Conservation (phyloP, 2,329 filamentous ascomycete genomes). For the Aquanectria penicillioides region DNA sequence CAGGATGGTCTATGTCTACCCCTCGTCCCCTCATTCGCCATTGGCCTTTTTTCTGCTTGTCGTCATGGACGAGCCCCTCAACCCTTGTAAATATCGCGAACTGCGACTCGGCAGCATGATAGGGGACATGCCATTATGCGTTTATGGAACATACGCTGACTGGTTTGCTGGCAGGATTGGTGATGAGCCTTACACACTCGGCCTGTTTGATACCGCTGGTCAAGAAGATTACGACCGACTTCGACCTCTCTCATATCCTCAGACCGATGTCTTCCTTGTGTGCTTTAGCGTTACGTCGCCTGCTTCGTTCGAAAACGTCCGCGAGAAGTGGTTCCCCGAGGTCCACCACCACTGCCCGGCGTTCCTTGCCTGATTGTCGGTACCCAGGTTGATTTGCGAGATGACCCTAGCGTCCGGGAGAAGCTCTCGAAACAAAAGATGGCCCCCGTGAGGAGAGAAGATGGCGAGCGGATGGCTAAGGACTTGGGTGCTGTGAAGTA, state of each 20-base stretch:
- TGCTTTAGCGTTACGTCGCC: constrained; percentile 99
- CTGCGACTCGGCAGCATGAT: background rate
- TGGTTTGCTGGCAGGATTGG: constrained; percentile 79
- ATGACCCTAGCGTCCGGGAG: constrained; percentile 86
- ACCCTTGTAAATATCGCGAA: constrained; percentile 8
- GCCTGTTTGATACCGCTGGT: constrained; percentile 97
- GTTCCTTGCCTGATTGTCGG: constrained; percentile 98
- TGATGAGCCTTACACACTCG: constrained; percentile 97
- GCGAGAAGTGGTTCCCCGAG: constrained; percentile 99
- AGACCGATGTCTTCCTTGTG: constrained; percentile 98
- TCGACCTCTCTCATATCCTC: constrained; percentile 94
- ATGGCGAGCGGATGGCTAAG: constrained; percentile 96
- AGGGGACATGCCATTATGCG: constrained; percentile 11
- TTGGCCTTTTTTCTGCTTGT: constrained; percentile 16
- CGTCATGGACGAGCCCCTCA: constrained; percentile 11
- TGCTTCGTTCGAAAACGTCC: constrained; percentile 98
- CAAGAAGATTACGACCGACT: constrained; percentile 99
- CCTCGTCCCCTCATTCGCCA: constrained; percentile 26
- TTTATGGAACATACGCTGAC: constrained; percentile 30
- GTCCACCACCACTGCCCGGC: constrained; percentile 97
- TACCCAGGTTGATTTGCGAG: constrained; percentile 95
- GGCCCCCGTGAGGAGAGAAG: constrained; percentile 89
- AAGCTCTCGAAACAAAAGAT: constrained; percentile 97
- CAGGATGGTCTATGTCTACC: constrained; percentile 28
- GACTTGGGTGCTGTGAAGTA: constrained; percentile 98